phyloP scores from a whole-genome alignment of 1,284 basidiomycete species.

The Fomitopsis betulina region DNA sequence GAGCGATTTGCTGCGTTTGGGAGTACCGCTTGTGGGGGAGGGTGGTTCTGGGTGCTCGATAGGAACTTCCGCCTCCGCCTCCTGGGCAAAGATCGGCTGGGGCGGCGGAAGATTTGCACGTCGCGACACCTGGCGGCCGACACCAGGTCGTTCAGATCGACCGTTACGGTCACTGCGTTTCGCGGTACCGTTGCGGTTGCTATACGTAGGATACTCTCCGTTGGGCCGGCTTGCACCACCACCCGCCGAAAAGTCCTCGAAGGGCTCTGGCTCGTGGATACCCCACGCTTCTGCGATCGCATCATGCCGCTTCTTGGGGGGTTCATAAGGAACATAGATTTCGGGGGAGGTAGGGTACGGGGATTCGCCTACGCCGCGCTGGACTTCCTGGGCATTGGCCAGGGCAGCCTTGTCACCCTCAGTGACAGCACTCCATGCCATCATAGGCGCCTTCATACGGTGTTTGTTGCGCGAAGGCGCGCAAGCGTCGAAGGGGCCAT shows the following conservation, averaged over 20 bases:
- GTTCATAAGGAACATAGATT: constrained; percentile 47
- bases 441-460: constrained; percentile 73
- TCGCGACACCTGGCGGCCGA: constrained; percentile 21
- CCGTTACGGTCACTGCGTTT: constrained; percentile 18
- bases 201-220: constrained; percentile 10
- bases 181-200: constrained; percentile 11
- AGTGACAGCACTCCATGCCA: constrained; percentile 59
- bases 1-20: constrained; percentile 73
- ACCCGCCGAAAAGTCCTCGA: constrained; percentile 82
- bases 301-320: constrained; percentile 74
- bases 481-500: constrained; percentile 85
- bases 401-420: constrained; percentile 37
- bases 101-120: constrained; percentile 61
- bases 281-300: constrained; percentile 85
- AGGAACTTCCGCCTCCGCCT: constrained; percentile 37
- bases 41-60: constrained; percentile 27
- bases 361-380: constrained; percentile 32
- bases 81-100: constrained; percentile 70
- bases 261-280: constrained; percentile 83
- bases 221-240: constrained; percentile 43
- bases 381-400: constrained; percentile 27
- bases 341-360: constrained; percentile 49
- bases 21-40: constrained; percentile 31
- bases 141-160: constrained; percentile 23
- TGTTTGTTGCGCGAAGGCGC: constrained; percentile 82